Percentiles rank a stretch among this genome's conserved stretches.
These are phyloP conservation scores for Sordariomycetes sp. DNA, from an alignment of 2,329 filamentous ascomycete species.

Conservation along the genomic window DNA sequence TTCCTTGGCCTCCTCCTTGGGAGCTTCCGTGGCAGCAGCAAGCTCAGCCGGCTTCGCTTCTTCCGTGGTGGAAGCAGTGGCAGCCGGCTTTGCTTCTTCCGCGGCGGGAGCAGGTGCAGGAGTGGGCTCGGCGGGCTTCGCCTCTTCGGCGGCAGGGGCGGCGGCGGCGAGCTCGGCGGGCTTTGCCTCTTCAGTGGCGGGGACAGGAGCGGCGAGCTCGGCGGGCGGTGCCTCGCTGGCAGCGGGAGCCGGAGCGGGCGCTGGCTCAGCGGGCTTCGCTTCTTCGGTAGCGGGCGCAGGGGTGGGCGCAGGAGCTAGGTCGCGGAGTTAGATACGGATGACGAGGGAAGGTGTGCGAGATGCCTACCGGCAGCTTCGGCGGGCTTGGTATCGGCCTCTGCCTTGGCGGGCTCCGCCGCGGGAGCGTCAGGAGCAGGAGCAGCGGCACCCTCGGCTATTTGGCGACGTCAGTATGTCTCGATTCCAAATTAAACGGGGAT, in stretches of 20 bases:
- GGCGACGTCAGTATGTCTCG: background rate
- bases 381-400: conserved; percentile 13
- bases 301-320: conserved; percentile 6
- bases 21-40: conserved; percentile 9
- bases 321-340: background rate
- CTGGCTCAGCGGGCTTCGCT: conserved; percentile 9
- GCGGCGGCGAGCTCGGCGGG: conserved; percentile 7
- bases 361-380: conserved; percentile 12
- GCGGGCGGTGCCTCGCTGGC: conserved; percentile 10
- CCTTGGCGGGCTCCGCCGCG: conserved; percentile 15
- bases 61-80: conserved; percentile 13
- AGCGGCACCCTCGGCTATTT: background rate
- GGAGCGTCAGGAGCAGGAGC: conserved; percentile 6
- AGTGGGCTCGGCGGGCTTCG: conserved; percentile 9
- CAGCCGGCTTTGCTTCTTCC: conserved; percentile 5
- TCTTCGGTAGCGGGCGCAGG: conserved; percentile 14
- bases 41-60: conserved; percentile 11
- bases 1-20: no score
- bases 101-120: background rate
- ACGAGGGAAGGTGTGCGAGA: background rate
- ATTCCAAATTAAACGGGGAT: no score
- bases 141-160: conserved; percentile 6
- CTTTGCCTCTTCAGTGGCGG: conserved; percentile 14
- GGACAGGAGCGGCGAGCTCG: conserved; percentile 9
- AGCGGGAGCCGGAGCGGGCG: conserved; percentile 8